Evolutionary conservation across 2,329 filamentous ascomycete species (phyloP).

Genomic region (Epichloe glyceriae): DNA sequence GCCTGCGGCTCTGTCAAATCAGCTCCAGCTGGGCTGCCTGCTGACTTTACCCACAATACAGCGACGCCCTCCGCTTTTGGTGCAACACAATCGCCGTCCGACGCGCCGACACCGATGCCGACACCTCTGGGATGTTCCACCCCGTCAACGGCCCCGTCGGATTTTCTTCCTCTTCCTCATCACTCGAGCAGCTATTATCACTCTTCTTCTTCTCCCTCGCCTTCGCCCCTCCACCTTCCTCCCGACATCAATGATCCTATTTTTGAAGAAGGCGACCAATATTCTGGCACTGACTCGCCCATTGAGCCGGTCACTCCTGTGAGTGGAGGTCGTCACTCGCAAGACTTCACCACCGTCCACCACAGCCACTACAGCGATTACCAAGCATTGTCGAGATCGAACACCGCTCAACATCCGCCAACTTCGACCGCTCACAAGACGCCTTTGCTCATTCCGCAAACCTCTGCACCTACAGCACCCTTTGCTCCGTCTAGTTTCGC

Average conservation of each 20-base stretch:
- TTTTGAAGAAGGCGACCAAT: slow-evolving; percentile 38
- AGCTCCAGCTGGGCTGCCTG: slow-evolving; percentile 2
- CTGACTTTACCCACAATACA: slow-evolving; percentile 9
- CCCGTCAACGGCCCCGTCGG: slow-evolving; percentile 4
- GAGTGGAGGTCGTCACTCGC: slow-evolving; percentile 42
- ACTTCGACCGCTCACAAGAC: slow-evolving; percentile 4
- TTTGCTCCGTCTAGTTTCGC: not conserved
- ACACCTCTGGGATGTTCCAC: slow-evolving; percentile 4
- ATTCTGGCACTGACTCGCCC: slow-evolving; percentile 45
- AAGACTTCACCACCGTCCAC: slow-evolving; percentile 36
- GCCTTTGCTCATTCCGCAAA: slow-evolving; percentile 7
- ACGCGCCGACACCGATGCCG: slow-evolving; percentile 5
- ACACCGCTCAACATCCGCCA: slow-evolving; percentile 8
- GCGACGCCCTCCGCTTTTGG: slow-evolving; percentile 1
- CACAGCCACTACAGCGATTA: slow-evolving; percentile 16
- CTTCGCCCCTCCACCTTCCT: slow-evolving; percentile 29
- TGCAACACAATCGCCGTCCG: slow-evolving; percentile 3
- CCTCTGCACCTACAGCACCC: not conserved
- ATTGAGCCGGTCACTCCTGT: slow-evolving; percentile 51
- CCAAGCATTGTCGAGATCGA: slow-evolving; percentile 14
- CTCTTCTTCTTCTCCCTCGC: slow-evolving; percentile 17
- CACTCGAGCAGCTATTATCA: slow-evolving; percentile 20
- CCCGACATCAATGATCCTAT: slow-evolving; percentile 40
- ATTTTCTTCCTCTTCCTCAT: not conserved
- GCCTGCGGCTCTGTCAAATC: slow-evolving; percentile 4